Conservation (phyloP, 345 rosid genomes). For the Aegle marmelos region DNA sequence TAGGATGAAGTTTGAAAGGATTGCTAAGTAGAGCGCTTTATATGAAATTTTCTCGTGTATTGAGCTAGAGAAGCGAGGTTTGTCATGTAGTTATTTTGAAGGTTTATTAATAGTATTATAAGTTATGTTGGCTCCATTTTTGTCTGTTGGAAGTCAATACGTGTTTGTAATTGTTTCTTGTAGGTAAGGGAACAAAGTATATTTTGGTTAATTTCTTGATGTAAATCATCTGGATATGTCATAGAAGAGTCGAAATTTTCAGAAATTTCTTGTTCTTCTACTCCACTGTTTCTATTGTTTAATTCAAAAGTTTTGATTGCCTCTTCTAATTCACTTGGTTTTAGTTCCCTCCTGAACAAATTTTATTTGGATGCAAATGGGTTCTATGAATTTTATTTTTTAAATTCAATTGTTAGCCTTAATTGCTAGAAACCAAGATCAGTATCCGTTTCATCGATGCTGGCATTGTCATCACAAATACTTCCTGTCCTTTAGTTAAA, state of each 20-base stretch:
- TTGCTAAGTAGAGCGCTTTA: constrained; percentile 28
- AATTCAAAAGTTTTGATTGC: no score
- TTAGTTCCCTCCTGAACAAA: no score
- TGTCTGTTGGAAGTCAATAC: not conserved
- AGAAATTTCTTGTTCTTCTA: no score
- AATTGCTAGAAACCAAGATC: no score
- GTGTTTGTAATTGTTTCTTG: constrained; percentile 7
- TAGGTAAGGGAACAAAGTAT: not conserved
- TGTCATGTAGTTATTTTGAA: not conserved
- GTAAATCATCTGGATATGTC: not conserved
- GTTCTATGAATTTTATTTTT: no score
- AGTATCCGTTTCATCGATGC: no score
- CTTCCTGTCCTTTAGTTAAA: no score
- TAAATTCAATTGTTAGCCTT: no score
- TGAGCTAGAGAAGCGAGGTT: not conserved
- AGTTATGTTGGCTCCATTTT: constrained; percentile 8
- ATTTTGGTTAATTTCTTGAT: not conserved
- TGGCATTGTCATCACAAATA: no score
- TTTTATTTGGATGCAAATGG: no score
- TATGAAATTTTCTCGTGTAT: not conserved
- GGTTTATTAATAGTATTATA: not conserved
- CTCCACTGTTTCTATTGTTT: no score
- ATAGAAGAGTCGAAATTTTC: not conserved
- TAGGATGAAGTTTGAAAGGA: constrained; percentile 50
- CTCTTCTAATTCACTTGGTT: no score